Percentiles rank a stretch among this genome's conserved stretches.
These are phyloP conservation scores for Symbiodinium natans DNA, from an alignment of 73 alveolate species.

Conservation along the genomic window DNA sequence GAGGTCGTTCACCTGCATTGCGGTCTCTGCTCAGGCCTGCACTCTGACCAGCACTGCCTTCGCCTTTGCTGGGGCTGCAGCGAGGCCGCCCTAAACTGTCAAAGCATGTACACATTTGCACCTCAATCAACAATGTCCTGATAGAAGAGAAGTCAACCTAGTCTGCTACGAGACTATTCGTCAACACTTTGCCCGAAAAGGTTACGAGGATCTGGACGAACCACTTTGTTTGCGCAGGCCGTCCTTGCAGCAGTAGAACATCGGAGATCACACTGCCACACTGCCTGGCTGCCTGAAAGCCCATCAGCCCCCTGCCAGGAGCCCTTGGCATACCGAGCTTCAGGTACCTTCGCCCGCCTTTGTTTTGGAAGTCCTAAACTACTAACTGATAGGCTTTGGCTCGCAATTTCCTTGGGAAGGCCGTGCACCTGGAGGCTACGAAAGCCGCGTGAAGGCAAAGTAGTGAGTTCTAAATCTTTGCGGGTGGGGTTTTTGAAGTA, in stretches of 20 bases:
- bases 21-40: neutral
- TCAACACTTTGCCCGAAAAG: neutral
- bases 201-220: neutral
- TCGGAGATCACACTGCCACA: no score
- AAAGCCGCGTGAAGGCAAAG: slow-evolving; percentile 6
- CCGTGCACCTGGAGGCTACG: slow-evolving; percentile 20
- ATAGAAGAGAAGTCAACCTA: neutral
- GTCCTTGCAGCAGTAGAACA: no score
- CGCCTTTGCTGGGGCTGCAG: neutral
- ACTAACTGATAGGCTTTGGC: no score
- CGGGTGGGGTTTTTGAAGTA: no score
- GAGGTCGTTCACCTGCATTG: no score
- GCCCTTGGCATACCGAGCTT: slow-evolving; percentile 2
- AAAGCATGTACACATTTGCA: neutral
- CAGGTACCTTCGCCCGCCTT: neutral
- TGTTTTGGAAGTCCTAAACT: neutral
- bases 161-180: no score
- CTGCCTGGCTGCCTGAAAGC: no score
- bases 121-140: neutral
- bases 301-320: no score
- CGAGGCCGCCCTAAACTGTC: neutral
- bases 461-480: no score
- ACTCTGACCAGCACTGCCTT: neutral
- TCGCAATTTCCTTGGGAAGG: neutral
- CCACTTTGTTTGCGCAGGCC: neutral